Evolutionary conservation across 768 basidiomycete species (phyloP), one percentile per base, ranked within the genome.

Genomic region (Calocera cornea): DNA sequence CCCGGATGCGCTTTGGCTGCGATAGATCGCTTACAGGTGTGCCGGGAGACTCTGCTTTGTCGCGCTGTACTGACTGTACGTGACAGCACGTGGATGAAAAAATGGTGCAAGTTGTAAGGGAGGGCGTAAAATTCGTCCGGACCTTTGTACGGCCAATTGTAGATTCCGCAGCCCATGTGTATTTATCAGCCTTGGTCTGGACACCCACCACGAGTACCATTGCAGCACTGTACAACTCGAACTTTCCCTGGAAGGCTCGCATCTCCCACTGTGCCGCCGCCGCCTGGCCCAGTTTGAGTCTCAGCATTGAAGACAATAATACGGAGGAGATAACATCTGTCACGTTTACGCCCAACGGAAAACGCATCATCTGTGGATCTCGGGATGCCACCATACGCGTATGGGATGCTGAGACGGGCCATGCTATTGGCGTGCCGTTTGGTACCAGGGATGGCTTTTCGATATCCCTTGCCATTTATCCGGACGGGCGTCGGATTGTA

Each of bases 381-480:
- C 27, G 11, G n/a, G 64, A 64, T n/a, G 27, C 8, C 7, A 64
- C 64, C 7, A 34, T 64, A 8, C 22, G 64, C 7, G 7, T 29
- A 5, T 29, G 64, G 65, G 65, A 66, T 66, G 65, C 41, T n/a
- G 65, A 66, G 41, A 41, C 65, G 14, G 36, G 36, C 36, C 5
- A 38, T 38, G 36, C 36, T 38, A 38, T 41, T 19, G 65, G 65
- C 5, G 36, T 22, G 65, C 65, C 65, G 41, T 24, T 38, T 24
- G 34, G 34, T 64, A 7, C 11, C 27, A 22, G 64, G 54, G 12
- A 29, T 63, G 19, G 14, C 54, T n/a, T n/a, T n/a, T n/a, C n/a
- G n/a, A n/a, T n/a, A n/a, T 38, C 19, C 27, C 27, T 69, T 12
- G 68, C 66, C 33, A 50, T 65, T 41, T 69, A 5, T 1, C 41